Percentiles rank a stretch among this genome's conserved stretches.
phyloP scores from a whole-genome alignment of 2,329 filamentous ascomycete species.

The Aschersonia sp. region DNA sequence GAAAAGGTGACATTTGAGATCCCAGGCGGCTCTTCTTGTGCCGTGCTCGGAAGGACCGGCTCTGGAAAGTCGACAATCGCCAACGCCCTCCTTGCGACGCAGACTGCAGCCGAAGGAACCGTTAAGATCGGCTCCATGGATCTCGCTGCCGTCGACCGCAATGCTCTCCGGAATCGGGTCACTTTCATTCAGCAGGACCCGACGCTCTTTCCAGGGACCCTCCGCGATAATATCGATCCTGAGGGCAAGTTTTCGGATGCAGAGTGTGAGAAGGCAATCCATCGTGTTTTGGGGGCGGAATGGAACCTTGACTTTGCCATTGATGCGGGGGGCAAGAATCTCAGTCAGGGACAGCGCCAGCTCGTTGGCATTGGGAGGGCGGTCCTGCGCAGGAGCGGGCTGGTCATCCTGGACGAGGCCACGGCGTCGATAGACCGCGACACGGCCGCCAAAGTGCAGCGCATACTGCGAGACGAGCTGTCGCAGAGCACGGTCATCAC shows the following conservation, averaged over 20 bases:
- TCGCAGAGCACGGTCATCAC: constrained; percentile 45
- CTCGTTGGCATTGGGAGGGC: constrained; percentile 46
- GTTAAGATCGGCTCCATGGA: constrained; percentile 40
- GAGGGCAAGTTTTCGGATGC: constrained; percentile 39
- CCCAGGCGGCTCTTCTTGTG: constrained; percentile 45
- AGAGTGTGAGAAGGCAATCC: constrained; percentile 36
- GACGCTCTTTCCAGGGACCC: constrained; percentile 42
- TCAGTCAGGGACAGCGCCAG: constrained; percentile 49
- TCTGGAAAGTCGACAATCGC: constrained; percentile 74
- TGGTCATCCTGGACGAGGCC: constrained; percentile 50
- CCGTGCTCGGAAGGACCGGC: constrained; percentile 68
- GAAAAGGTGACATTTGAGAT: constrained; percentile 56
- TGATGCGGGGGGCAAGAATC: constrained; percentile 45
- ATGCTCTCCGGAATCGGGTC: constrained; percentile 39
- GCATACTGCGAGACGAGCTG: constrained; percentile 40
- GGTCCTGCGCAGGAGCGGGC: constrained; percentile 42
- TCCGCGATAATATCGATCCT: constrained; percentile 55
- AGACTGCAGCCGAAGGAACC: constrained; percentile 33
- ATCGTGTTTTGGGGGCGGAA: constrained; percentile 39
- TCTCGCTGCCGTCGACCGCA: constrained; percentile 37
- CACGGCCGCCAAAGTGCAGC: constrained; percentile 44
- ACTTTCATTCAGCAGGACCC: constrained; percentile 52
- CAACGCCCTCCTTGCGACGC: constrained; percentile 41
- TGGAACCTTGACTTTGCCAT: constrained; percentile 36
- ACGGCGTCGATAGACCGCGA: constrained; percentile 47